Evolutionary conservation across 2,329 filamentous ascomycete genomes (phyloP).

Genomic region (Neonectria hederae): DNA sequence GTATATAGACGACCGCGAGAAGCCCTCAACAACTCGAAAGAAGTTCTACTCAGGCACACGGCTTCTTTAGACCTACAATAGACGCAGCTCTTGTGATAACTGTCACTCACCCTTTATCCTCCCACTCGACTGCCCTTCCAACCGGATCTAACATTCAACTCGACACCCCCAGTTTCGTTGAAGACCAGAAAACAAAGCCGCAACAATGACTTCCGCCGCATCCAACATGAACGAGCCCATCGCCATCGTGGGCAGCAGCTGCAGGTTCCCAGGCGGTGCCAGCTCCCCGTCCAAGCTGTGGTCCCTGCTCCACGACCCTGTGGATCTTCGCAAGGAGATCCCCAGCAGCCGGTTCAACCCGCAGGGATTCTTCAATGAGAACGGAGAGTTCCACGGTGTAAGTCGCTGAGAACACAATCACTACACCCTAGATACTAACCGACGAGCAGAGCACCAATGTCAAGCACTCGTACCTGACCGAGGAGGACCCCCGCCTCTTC

Average conservation of each 20-base stretch:
- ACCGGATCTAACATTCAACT: background rate
- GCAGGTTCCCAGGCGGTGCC: slow-evolving; percentile 31
- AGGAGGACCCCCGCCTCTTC: slow-evolving; percentile 44
- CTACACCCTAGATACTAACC: slow-evolving; percentile 18
- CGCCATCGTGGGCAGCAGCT: slow-evolving; percentile 22
- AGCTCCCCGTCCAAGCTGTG: slow-evolving; percentile 29
- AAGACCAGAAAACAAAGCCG: background rate
- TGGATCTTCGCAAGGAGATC: slow-evolving; percentile 7
- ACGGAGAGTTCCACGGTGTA: slow-evolving; percentile 36
- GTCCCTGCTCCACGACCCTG: slow-evolving; percentile 21
- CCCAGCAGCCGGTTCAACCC: slow-evolving; percentile 35
- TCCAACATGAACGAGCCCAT: slow-evolving; percentile 14
- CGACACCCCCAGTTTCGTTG: background rate
- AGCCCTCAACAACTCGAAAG: background rate
- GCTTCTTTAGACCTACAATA: background rate
- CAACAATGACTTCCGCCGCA: background rate
- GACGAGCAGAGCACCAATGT: slow-evolving; percentile 39
- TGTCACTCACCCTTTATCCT: background rate
- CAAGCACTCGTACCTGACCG: slow-evolving; percentile 37
- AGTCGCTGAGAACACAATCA: background rate
- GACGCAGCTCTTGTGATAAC: slow-evolving; percentile 1
- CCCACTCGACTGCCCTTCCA: background rate
- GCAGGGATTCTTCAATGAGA: slow-evolving; percentile 32
- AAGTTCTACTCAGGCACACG: background rate
- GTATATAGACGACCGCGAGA: background rate